Base-by-base conservation (phyloP, 1,139 yeast species). In the Candida gigantensis region DNA sequence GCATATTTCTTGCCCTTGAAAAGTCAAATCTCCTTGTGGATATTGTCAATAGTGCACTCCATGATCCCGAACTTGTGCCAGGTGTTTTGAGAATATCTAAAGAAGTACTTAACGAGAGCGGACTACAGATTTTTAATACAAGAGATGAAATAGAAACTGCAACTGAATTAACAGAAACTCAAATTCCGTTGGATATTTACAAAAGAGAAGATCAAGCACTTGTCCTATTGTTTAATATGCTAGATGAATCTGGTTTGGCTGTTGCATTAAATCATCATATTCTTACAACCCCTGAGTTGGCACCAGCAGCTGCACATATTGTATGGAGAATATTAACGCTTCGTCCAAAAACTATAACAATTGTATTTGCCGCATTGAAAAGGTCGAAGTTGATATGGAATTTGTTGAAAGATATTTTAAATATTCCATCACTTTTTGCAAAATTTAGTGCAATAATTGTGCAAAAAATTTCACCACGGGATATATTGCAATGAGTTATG, bases 191-290 rank as follows among this genome's bases (percentile, higher is more conserved):
- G 6, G 24, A 13, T 10, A 13, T 19, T 10, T 10, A 18, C 15
- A 55, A 55, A 37, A 50, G 66, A 43, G 67, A 60, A 16, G 50
- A 49, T 28, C 44, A 44, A 13, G 32, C 59, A 14, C 49, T 59
- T 38, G 46, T 58, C 40, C 52, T 53, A 11, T 43, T 61, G 19
- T 49, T 62, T 24, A 47, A 48, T 7, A 50, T 66, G 1, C 51
- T 62, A 34, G 51, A 43, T 25, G 59, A 61, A 32, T 62, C 68
- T 4, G 68, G 68, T 1, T 57, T 62, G 40, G 64, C 58, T 5
- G 45, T 49, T 40, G 51, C 62, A 15, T 52, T 62, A 5, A 47
- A 58, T 18, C 52, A 55, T 32, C 55, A 55, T 41, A 49, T 60
- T 30, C 41, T 60, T 35, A 58, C 62, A 18, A 50, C 52, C 15